Percentiles rank a stretch among this genome's conserved stretches.
Conservation (phyloP, 371 early-diverging fungal species). For the Ordospora pajunii region DNA sequence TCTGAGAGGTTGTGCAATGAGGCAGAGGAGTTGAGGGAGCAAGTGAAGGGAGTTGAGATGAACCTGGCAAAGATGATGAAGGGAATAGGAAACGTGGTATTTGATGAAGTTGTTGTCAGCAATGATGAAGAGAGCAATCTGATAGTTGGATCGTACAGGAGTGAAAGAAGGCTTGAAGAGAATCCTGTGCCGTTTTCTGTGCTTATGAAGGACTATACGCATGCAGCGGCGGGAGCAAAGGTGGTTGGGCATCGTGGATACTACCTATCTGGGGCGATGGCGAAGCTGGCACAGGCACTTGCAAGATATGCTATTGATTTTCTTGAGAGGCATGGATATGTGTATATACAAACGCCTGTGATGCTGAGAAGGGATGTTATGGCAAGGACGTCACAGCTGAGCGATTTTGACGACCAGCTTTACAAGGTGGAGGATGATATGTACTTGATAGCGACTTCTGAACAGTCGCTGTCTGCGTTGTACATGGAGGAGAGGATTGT, state of each 20-base stretch:
- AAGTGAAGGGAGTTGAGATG: conserved; percentile 20
- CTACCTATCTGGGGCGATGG: conserved; percentile 83
- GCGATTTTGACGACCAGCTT: conserved; percentile 95
- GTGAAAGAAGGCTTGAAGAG: conserved; percentile 55
- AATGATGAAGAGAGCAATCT: conserved; percentile 79
- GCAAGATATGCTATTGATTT: conserved; percentile 91
- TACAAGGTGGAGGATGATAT: conserved; percentile 87
- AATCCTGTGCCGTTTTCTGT: conserved; percentile 60
- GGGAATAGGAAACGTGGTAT: conserved; percentile 85
- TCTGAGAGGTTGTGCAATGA: background rate
- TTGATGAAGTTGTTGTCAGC: conserved; percentile 75
- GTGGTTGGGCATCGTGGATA: conserved; percentile 97
- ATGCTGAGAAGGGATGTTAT: conserved; percentile 92
- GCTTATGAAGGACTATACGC: conserved; percentile 76
- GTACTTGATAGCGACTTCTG: conserved; percentile 96
- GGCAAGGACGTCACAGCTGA: conserved; percentile 93
- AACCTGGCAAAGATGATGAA: conserved; percentile 60
- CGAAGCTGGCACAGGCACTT: conserved; percentile 85
- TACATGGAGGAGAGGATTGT: conserved; percentile 76
- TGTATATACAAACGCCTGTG: conserved; percentile 90
- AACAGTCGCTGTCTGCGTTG: conserved; percentile 94
- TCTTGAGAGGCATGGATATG: conserved; percentile 74
- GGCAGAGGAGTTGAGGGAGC: conserved; percentile 7
- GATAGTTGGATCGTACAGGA: conserved; percentile 66
- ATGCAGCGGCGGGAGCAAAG: conserved; percentile 79